Conservation (phyloP, 1,284 basidiomycete species). For the Moniliophthora roreri region DNA sequence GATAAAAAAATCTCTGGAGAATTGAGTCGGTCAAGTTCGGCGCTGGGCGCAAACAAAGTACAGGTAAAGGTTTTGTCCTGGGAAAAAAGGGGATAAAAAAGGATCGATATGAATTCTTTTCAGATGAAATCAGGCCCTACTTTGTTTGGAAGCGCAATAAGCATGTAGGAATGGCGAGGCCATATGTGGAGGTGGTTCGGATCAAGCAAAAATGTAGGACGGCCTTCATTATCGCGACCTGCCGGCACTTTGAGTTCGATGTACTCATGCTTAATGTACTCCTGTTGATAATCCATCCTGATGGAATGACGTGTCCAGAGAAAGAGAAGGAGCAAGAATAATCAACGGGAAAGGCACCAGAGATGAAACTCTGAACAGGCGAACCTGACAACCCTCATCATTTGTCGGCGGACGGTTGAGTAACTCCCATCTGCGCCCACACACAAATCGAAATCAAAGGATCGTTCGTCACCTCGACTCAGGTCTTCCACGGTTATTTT, state of each 20-base stretch:
- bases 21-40: slow-evolving; percentile 71
- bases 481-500: slow-evolving; percentile 49
- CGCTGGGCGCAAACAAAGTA: slow-evolving; percentile 89
- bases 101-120: slow-evolving; percentile 11
- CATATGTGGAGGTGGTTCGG: slow-evolving; percentile 98
- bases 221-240: slow-evolving; percentile 59
- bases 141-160: slow-evolving; percentile 96
- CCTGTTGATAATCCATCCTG: slow-evolving; percentile 92
- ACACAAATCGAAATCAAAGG: slow-evolving; percentile 75
- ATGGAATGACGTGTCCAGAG: slow-evolving; percentile 11
- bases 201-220: slow-evolving; percentile 80
- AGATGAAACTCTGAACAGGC: slow-evolving; percentile 30
- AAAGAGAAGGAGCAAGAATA: slow-evolving; percentile 12
- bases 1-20: slow-evolving; percentile 59
- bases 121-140: slow-evolving; percentile 43
- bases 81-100: slow-evolving; percentile 23
- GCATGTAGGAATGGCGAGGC: slow-evolving; percentile 98
- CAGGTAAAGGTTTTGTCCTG: slow-evolving; percentile 86
- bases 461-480: slow-evolving; percentile 41
- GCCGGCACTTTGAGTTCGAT: slow-evolving; percentile 95
- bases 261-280: slow-evolving; percentile 95
- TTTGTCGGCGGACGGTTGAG: slow-evolving; percentile 80
- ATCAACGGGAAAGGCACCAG: slow-evolving; percentile 15
- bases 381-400: slow-evolving; percentile 89
- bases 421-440: slow-evolving; percentile 90